Percentiles rank a stretch among this genome's conserved stretches.
Evolutionary conservation across 495 filamentous ascomycete genomes (phyloP).

Genomic region (Annulohypoxylon maeteangense): DNA sequence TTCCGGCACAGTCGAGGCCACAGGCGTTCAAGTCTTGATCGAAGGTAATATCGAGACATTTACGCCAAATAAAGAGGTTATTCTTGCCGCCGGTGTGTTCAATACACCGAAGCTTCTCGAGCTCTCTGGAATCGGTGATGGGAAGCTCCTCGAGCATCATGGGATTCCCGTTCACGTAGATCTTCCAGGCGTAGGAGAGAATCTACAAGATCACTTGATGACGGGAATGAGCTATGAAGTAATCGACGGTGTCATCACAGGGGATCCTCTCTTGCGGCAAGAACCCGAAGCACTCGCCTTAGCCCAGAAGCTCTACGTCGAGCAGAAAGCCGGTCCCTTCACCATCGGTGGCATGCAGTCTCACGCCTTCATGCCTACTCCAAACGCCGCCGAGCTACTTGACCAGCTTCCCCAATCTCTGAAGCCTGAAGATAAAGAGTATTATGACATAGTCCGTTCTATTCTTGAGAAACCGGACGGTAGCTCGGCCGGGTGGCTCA

Average conservation of each 20-base stretch:
- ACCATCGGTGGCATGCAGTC: not conserved
- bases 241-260: not conserved
- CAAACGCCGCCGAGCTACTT: not conserved
- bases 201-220: conserved; percentile 62
- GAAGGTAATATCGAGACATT: not conserved
- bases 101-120: conserved; percentile 66
- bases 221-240: conserved; percentile 3
- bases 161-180: conserved; percentile 58
- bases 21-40: not conserved
- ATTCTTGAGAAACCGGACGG: not conserved
- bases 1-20: not conserved
- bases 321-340: not conserved
- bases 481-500: not conserved
- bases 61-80: conserved; percentile 53
- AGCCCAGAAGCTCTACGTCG: not conserved
- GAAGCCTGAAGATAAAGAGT: not conserved
- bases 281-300: not conserved
- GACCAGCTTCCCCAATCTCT: not conserved
- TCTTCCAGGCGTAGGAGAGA: conserved; percentile 61
- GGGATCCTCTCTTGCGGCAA: not conserved
- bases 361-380: not conserved
- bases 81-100: conserved; percentile 63
- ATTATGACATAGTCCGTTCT: not conserved
- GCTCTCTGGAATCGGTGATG: conserved; percentile 67
- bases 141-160: conserved; percentile 56